These are phyloP conservation scores for Priceomyces haplophilus DNA, from an alignment of 805 yeast species.

Conservation along the genomic window DNA sequence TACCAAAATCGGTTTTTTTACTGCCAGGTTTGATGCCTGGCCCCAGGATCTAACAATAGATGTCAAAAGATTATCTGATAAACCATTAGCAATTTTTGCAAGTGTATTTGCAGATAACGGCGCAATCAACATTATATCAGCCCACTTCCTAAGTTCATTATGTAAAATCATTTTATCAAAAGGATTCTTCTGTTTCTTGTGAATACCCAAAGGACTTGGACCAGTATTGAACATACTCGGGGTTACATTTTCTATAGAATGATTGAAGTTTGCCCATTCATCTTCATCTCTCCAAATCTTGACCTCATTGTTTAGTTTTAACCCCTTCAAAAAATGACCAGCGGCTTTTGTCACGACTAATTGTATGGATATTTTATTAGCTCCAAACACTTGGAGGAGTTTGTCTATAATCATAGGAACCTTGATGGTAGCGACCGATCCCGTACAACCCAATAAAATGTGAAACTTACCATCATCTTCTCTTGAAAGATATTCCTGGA, in stretches of 20 bases:
- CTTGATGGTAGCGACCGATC: conserved; percentile 94
- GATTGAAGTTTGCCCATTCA: conserved; percentile 68
- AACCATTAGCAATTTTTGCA: conserved; percentile 43
- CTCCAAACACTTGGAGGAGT: conserved; percentile 73
- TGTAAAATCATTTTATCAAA: conserved; percentile 39
- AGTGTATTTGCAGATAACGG: conserved; percentile 46
- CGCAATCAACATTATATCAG: conserved; percentile 45
- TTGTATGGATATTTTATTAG: conserved; percentile 71
- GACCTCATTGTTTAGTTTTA: conserved; percentile 62
- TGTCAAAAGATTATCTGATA: conserved; percentile 43
- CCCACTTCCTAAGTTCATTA: conserved; percentile 46
- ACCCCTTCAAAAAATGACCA: conserved; percentile 61
- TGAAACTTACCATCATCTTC: conserved; percentile 85
- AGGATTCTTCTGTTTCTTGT: conserved; percentile 28
- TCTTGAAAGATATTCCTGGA: conserved; percentile 65
- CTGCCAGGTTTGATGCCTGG: conserved; percentile 7
- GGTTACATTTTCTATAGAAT: conserved; percentile 16
- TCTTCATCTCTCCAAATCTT: conserved; percentile 91
- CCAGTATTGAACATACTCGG: not conserved
- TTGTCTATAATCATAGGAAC: conserved; percentile 87
- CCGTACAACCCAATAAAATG: conserved; percentile 87
- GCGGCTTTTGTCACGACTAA: conserved; percentile 83
- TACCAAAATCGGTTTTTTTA: conserved; percentile 41
- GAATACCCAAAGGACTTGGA: conserved; percentile 2
- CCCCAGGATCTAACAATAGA: conserved; percentile 42